Conservation (phyloP, 2,329 filamentous ascomycete genomes). For the Aspergillus sojae region DNA sequence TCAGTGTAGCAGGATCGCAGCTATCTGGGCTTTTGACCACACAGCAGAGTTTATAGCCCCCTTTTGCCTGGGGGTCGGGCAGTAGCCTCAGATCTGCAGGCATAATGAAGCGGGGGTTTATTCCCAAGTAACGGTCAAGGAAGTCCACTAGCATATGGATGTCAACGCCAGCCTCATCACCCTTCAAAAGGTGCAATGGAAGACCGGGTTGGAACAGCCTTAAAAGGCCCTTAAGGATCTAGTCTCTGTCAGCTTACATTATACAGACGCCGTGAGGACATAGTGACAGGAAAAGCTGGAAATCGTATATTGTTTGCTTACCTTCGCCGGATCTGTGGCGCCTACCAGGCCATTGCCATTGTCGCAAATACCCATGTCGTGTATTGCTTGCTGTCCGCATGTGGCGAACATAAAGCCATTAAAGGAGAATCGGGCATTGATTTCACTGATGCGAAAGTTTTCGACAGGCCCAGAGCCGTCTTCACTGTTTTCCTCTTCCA, state of each 20-base stretch:
- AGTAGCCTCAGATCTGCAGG: slow-evolving; percentile 16
- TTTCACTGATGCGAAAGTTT: slow-evolving; percentile 26
- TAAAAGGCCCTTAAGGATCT: slow-evolving; percentile 13
- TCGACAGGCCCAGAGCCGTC: background rate
- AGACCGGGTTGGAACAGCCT: slow-evolving; percentile 11
- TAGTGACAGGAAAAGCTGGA: background rate
- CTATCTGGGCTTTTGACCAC: background rate
- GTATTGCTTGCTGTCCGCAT: slow-evolving; percentile 14
- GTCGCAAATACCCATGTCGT: slow-evolving; percentile 2
- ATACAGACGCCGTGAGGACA: background rate
- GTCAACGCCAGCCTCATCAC: slow-evolving; percentile 17
- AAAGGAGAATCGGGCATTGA: slow-evolving; percentile 29
- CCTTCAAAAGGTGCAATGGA: slow-evolving; percentile 24
- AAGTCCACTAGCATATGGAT: slow-evolving; percentile 17
- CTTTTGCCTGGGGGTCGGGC: background rate
- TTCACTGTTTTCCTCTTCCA: slow-evolving; percentile 13
- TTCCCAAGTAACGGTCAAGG: background rate
- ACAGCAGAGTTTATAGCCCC: slow-evolving; percentile 19
- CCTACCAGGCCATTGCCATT: background rate
- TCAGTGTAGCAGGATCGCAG: background rate
- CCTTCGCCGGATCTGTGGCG: slow-evolving; percentile 10
- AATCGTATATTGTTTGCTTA: slow-evolving; percentile 1
- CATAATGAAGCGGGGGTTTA: slow-evolving; percentile 11
- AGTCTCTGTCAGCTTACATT: background rate
- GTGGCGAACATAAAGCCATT: slow-evolving; percentile 22